Evolutionary conservation across 768 basidiomycete genomes (phyloP).

Genomic region (Boletus rubroflammeus): DNA sequence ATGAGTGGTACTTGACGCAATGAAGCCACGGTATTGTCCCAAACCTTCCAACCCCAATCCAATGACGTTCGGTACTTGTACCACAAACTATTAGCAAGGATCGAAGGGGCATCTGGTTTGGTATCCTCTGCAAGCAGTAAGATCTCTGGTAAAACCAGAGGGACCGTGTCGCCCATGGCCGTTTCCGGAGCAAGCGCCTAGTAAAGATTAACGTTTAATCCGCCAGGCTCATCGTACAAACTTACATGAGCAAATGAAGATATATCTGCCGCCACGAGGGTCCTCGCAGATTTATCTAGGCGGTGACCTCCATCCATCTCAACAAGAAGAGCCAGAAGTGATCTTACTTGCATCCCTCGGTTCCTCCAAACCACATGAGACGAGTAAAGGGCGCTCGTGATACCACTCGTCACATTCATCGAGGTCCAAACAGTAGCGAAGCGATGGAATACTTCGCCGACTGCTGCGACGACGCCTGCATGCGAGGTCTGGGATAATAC

Average conservation of each 20-base stretch:
- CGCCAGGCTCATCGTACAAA: not conserved
- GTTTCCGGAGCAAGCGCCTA: constrained; percentile 43
- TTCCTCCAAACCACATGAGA: constrained; percentile 63
- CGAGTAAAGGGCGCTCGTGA: constrained; percentile 56
- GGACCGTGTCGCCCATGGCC: constrained; percentile 33
- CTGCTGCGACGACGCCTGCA: constrained; percentile 51
- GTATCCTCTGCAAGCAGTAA: constrained; percentile 59
- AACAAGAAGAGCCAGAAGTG: constrained; percentile 57
- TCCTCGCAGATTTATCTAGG: constrained; percentile 51
- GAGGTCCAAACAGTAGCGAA: constrained; percentile 75
- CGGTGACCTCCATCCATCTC: constrained; percentile 62
- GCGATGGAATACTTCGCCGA: constrained; percentile 70
- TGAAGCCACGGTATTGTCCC: constrained; percentile 78
- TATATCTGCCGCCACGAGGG: constrained; percentile 59
- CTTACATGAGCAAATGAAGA: constrained; percentile 59
- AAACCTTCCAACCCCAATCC: constrained; percentile 80
- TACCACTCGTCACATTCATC: constrained; percentile 57
- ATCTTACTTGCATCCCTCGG: constrained; percentile 62
- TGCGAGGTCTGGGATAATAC: constrained; percentile 52
- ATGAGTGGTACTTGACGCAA: constrained; percentile 65
- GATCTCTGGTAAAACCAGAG: constrained; percentile 55
- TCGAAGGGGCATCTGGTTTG: constrained; percentile 57
- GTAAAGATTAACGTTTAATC: not conserved
- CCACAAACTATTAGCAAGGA: constrained; percentile 76
- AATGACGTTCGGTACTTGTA: constrained; percentile 71